Base-by-base conservation (phyloP, 805 yeast genomes). In the Candida oleophila region DNA sequence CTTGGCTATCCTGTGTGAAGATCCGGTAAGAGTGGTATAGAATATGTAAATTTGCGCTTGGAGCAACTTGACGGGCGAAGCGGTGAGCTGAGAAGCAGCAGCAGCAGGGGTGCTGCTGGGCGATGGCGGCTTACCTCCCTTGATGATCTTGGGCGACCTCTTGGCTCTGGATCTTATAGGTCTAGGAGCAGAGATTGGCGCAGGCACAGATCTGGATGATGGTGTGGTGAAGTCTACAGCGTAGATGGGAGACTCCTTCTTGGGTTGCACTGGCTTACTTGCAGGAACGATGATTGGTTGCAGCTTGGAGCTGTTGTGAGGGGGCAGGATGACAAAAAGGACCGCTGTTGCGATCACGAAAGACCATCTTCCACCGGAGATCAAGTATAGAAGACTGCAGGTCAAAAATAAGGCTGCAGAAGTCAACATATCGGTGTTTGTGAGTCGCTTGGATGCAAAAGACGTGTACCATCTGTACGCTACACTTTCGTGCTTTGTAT, bases 21-120 rank as follows among this genome's bases (percentile, higher is more conserved):
- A 72, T 9, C 97, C 97, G 3, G 96, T 91, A 48, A 90, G 69
- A 0, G 96, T 85, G 7, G 97, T 85, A 65, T 87, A 90, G 56
- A 90, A 87, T 2, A 90, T 78, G 48, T 78, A 74, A 34, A 85
- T 69, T 45, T 83, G 82, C 0, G 89, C 77, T 22, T 77, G 77
- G 22, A 74, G 53, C 36, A 81, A 61, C 19, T 72, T 64, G 16
- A 65, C 64, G 3, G 72, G 60, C 3, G 69, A 60, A 18, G 64
- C 59, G 0, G 82, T 72, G 22, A 74, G 65, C 1, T 75, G 64
- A 46, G 77, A 59, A 33, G 15, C 15, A 28, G 32, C 11, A 8
- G 12, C 11, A 7, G 7, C 15, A 14, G 36, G 18, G 15, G 36
- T 14, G 30, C 65, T 56, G 35, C 47, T 52, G 33, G 53, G 51